These are phyloP conservation scores for Ustilago crameri DNA, from an alignment of 1,284 basidiomycete species.

Conservation along the genomic window DNA sequence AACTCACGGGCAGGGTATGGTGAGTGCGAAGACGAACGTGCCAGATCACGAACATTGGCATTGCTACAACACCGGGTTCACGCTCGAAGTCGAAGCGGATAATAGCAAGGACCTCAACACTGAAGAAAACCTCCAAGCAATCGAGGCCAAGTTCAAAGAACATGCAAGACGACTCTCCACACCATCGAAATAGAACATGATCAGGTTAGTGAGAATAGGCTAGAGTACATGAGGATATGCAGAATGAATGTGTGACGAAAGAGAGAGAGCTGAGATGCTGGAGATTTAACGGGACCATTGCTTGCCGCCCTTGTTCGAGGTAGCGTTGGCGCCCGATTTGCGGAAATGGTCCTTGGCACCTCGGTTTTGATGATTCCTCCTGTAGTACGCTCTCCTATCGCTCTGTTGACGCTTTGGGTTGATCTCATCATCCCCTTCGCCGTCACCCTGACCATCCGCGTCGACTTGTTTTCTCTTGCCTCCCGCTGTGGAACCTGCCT, in stretches of 20 bases:
- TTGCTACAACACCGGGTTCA: constrained; percentile 22
- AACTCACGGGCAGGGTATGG: constrained; percentile 29
- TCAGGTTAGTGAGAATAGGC: neutral
- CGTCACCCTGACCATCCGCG: constrained; percentile 37
- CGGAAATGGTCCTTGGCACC: constrained; percentile 44
- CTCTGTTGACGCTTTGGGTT: constrained; percentile 50
- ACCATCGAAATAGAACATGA: neutral
- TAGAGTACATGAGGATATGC: constrained; percentile 22
- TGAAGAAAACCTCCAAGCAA: constrained; percentile 29
- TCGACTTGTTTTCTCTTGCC: constrained; percentile 55
- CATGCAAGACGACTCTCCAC: constrained; percentile 15
- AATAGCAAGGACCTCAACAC: constrained; percentile 48
- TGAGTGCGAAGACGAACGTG: constrained; percentile 19
- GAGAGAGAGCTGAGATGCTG: neutral
- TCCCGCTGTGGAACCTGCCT: constrained; percentile 49
- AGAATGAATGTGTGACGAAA: neutral
- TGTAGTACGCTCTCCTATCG: constrained; percentile 49
- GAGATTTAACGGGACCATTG: constrained; percentile 54
- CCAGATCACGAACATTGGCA: constrained; percentile 48
- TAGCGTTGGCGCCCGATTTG: constrained; percentile 40
- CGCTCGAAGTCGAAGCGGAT: constrained; percentile 28
- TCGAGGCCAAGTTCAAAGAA: constrained; percentile 17
- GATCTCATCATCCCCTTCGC: constrained; percentile 35
- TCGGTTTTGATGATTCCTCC: constrained; percentile 38
- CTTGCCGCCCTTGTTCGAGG: constrained; percentile 39